Percentiles rank a stretch among this genome's conserved stretches.
phyloP scores from a whole-genome alignment of 768 basidiomycete genomes.

The Cytidiella melzeri region DNA sequence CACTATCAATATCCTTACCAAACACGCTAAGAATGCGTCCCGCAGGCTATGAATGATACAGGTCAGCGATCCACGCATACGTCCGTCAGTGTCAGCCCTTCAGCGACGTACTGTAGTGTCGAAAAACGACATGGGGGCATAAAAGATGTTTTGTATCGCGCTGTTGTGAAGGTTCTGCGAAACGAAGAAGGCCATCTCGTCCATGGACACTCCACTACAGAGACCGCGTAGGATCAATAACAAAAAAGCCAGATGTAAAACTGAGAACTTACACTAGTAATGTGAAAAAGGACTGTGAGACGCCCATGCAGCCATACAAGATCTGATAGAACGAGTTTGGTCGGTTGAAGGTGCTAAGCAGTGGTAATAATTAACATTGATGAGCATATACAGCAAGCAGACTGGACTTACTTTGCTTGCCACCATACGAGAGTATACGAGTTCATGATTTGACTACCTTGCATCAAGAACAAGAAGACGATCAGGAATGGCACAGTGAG shows the following conservation, averaged over 20 bases:
- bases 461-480: conserved; percentile 49
- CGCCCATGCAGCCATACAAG: conserved; percentile 55
- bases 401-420: conserved; percentile 56
- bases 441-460: conserved; percentile 53
- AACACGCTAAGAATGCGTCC: conserved; percentile 59
- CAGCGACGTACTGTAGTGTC: conserved; percentile 60
- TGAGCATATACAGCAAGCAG: not conserved
- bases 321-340: conserved; percentile 58
- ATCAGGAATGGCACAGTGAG: conserved; percentile 47
- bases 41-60: conserved; percentile 37
- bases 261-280: conserved; percentile 39
- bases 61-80: too few species aligned
- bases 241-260: not conserved
- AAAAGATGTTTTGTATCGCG: conserved; percentile 51
- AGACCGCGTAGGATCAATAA: not conserved
- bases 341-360: conserved; percentile 36
- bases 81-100: not conserved
- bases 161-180: conserved; percentile 57
- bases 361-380: not conserved
- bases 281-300: conserved; percentile 52
- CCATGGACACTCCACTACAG: conserved; percentile 44
- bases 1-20: conserved; percentile 63
- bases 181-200: conserved; percentile 51
- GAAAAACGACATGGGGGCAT: conserved; percentile 75
- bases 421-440: conserved; percentile 70